Base-by-base conservation (phyloP, 495 filamentous ascomycete genomes). In the Eremomyces bilateralis region DNA sequence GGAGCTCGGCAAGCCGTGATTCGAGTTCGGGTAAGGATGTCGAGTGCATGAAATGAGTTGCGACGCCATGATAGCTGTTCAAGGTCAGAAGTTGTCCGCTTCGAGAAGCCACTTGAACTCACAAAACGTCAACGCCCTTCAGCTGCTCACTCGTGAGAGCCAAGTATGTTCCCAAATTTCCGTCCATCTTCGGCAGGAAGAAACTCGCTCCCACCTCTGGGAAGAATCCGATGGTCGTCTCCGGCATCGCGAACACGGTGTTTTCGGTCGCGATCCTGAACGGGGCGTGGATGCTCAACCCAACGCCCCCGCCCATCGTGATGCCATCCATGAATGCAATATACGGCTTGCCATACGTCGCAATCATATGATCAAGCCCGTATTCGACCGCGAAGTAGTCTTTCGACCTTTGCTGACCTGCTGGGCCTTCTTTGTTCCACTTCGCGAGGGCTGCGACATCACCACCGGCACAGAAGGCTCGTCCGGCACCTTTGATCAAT, bases 241-340 rank as follows among this genome's bases (percentile, higher is more conserved):
- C 88, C 22, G 88, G 88, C 88, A 97, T 97, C 41, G 90, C 83
- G 48, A 97, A 92, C 15, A 84, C 53, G 4, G 90, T 97, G 36
- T 74, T 74, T 56, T 97, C 88, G 10, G 88, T 97, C 18, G 90
- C 90, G 47, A 97, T 88, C 16, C 88, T 67, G 64, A 97, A 82
- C 1, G 88, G 90, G 3, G 90, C 84, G 55, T 97, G 90, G 29
- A 94, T 65, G 54, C 75, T 82, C 32, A 97, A 67, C 2, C 88
- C 88, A 20, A 95, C 90, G 34, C 88, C 88, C 35, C 88, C 88
- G 39, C 88, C 88, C 88, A 97, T 95, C 17, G 90, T 97, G 49
- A 92, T 75, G 37, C 88, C 88, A 49, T 97, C 90, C 74, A 97
- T 84, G 52, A 94, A 77, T 24, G 90, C 82, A 32, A 97, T 69